A percentile compares a stretch with the other conserved stretches of the same genome.
Conservation (phyloP, 2,329 filamentous ascomycete genomes). For the Penicillium rolfsii region DNA sequence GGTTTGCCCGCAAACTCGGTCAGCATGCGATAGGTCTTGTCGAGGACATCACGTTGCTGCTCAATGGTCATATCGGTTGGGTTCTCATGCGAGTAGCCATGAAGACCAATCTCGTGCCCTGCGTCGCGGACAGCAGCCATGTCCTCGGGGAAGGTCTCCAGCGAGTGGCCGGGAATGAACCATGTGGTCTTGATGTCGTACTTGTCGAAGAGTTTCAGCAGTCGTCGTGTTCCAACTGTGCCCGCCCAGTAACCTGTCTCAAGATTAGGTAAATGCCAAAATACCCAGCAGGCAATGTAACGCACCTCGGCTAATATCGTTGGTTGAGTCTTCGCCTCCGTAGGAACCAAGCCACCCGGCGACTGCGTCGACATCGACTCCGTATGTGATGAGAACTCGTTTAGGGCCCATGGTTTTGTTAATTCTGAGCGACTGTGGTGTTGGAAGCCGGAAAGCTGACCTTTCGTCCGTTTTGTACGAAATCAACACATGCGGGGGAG, state of each 20-base stretch:
- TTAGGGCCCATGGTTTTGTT: conserved; percentile 26
- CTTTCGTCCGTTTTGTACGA: conserved; percentile 8
- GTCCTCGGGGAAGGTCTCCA: conserved; percentile 69
- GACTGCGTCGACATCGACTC: conserved; percentile 41
- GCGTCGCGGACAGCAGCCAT: conserved; percentile 63
- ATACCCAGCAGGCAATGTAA: neutral
- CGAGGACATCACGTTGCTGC: conserved; percentile 75
- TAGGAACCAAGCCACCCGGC: conserved; percentile 41
- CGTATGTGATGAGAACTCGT: conserved; percentile 35
- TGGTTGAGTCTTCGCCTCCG: conserved; percentile 39
- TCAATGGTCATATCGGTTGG: conserved; percentile 72
- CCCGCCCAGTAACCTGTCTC: conserved; percentile 65
- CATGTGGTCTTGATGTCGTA: conserved; percentile 71
- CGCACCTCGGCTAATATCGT: conserved; percentile 37
- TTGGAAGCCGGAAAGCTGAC: neutral
- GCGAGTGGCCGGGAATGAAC: conserved; percentile 66
- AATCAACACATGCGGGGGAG: conserved; percentile 22
- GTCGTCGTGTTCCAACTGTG: conserved; percentile 64
- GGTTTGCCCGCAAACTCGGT: conserved; percentile 76
- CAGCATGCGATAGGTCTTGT: conserved; percentile 75
- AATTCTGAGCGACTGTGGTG: neutral
- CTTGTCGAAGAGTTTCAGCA: conserved; percentile 72
- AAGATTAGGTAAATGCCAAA: neutral
- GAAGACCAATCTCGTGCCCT: conserved; percentile 68
- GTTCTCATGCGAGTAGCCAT: conserved; percentile 77